phyloP scores from a whole-genome alignment of 1,284 basidiomycete species.

The Ustilago sp. region DNA sequence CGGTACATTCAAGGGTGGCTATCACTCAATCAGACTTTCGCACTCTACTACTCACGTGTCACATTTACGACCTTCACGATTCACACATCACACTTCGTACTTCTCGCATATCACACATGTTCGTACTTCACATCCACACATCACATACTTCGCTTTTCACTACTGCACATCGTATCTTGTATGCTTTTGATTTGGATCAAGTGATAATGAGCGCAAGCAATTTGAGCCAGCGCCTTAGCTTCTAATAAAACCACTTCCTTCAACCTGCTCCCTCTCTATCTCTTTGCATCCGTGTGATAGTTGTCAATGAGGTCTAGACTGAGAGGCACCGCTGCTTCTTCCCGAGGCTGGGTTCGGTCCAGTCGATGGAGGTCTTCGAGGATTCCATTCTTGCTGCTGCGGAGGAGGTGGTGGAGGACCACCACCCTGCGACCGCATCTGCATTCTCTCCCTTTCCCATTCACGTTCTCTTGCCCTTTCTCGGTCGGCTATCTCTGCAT shows the following conservation, averaged over 20 bases:
- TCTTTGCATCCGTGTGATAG: background rate
- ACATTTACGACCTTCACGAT: background rate
- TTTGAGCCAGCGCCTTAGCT: background rate
- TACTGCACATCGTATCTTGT: background rate
- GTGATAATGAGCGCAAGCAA: background rate
- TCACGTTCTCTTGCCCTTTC: constrained; percentile 17
- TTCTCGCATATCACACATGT: background rate
- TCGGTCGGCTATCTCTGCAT: constrained; percentile 9
- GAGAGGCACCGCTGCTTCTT: background rate
- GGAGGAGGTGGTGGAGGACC: constrained; percentile 2
- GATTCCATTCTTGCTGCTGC: background rate
- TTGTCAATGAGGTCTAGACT: background rate
- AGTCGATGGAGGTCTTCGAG: background rate
- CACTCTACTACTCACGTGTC: too few species aligned
- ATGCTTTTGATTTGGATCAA: background rate
- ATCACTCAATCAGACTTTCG: too few species aligned
- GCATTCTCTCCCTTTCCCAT: constrained; percentile 13
- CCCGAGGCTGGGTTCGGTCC: background rate
- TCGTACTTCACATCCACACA: background rate
- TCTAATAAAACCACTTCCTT: background rate
- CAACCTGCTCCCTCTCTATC: background rate
- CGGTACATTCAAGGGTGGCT: too few species aligned
- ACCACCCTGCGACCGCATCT: constrained; percentile 1
- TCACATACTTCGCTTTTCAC: background rate
- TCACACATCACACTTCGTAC: background rate